Evolutionary conservation across 768 basidiomycete genomes (phyloP).

Genomic region (Zangia roseola): DNA sequence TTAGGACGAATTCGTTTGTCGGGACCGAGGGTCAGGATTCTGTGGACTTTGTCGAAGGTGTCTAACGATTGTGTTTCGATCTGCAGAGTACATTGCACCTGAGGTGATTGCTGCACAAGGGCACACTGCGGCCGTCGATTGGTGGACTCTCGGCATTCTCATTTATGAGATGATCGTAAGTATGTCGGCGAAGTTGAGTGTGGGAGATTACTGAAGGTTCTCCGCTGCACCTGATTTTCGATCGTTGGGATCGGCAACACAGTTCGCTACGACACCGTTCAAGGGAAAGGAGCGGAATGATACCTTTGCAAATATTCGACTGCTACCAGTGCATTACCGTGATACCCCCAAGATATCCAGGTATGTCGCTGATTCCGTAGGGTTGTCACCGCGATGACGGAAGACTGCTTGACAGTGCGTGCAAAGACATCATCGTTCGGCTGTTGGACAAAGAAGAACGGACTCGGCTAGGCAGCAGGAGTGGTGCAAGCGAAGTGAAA

Average conservation of each 20-base stretch:
- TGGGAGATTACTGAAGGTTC: constrained; percentile 36
- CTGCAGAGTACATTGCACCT: constrained; percentile 94
- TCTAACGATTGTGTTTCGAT: constrained; percentile 18
- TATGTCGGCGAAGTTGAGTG: constrained; percentile 11
- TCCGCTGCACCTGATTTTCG: constrained; percentile 24
- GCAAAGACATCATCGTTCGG: constrained; percentile 85
- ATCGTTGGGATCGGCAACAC: constrained; percentile 20
- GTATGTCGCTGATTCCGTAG: constrained; percentile 40
- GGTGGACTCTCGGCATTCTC: constrained; percentile 98
- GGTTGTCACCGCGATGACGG: constrained; percentile 9
- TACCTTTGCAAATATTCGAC: constrained; percentile 94
- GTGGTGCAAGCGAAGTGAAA: constrained; percentile 97
- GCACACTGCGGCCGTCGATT: constrained; percentile 98
- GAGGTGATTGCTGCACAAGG: constrained; percentile 97
- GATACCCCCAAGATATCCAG: constrained; percentile 78
- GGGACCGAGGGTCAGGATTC: constrained; percentile 86
- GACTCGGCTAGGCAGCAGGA: constrained; percentile 84
- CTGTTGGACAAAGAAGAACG: constrained; percentile 91
- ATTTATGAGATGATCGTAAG: constrained; percentile 99
- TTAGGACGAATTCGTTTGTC: constrained; percentile 98
- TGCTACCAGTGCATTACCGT: constrained; percentile 81
- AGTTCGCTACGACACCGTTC: constrained; percentile 99
- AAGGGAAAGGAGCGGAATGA: constrained; percentile 93
- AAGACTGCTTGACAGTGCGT: constrained; percentile 50
- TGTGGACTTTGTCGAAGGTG: constrained; percentile 6